Conservation (phyloP, 1,284 basidiomycete species). For the Papiliotrema laurentii region DNA sequence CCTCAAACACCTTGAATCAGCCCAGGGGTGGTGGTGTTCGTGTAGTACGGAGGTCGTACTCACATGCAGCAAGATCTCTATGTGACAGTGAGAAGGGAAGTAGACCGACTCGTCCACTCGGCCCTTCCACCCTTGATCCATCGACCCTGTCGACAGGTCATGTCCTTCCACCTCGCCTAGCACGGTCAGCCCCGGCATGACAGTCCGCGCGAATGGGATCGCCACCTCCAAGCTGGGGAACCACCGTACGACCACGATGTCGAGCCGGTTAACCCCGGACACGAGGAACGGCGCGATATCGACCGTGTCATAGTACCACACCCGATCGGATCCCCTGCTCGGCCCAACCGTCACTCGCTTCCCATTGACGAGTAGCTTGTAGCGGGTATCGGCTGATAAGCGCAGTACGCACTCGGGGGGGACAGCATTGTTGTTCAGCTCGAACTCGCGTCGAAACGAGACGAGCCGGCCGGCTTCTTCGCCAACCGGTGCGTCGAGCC, state of each 20-base stretch:
- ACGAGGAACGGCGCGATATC: conserved; percentile 20
- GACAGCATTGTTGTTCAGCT: background rate
- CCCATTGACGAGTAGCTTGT: conserved; percentile 30
- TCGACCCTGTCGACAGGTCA: conserved; percentile 10
- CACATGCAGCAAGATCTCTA: conserved; percentile 31
- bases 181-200: conserved; percentile 22
- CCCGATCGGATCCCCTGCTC: conserved; percentile 8
- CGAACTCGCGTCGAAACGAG: conserved; percentile 17
- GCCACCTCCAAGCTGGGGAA: conserved; percentile 16
- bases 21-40: too few relatives aligned
- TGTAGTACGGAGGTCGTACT: too few relatives aligned
- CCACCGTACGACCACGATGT: conserved; percentile 22
- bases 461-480: conserved; percentile 12
- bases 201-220: conserved; percentile 24
- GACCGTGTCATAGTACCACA: conserved; percentile 28
- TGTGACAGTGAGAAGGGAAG: conserved; percentile 17
- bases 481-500: conserved; percentile 16
- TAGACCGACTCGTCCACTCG: conserved; percentile 10
- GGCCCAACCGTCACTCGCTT: conserved; percentile 23
- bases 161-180: conserved; percentile 10
- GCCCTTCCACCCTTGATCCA: conserved; percentile 11
- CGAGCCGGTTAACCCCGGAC: conserved; percentile 15
- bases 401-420: conserved; percentile 11
- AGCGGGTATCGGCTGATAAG: conserved; percentile 28
- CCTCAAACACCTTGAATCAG: background rate